These are phyloP conservation scores for Puccinia triticina DNA, from an alignment of 1,284 basidiomycete genomes.

Conservation along the genomic window DNA sequence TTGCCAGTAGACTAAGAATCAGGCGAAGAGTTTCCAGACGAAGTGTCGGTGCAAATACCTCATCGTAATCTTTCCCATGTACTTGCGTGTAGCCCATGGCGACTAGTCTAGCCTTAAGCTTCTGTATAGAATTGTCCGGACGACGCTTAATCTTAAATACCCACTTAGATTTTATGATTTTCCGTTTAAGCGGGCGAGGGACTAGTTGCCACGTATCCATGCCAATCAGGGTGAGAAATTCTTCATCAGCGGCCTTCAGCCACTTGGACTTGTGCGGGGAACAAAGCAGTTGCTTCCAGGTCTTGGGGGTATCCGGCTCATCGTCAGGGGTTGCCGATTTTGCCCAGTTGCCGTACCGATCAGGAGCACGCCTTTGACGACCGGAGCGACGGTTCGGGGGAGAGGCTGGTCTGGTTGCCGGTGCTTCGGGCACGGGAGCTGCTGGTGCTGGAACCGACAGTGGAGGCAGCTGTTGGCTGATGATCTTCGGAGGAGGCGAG, in stretches of 20 bases:
- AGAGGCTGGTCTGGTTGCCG: too few relatives aligned
- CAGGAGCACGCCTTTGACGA: not conserved
- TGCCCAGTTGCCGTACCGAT: not conserved
- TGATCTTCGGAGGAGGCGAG: too few relatives aligned
- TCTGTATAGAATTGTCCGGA: not conserved
- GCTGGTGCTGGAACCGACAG: too few relatives aligned
- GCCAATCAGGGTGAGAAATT: not conserved
- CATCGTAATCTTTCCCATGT: constrained; percentile 14
- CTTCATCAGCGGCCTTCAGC: not conserved
- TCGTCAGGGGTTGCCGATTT: not conserved
- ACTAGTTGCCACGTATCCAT: constrained; percentile 6
- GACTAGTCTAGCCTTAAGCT: constrained; percentile 1
- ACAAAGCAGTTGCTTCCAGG: not conserved
- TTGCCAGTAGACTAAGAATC: too few relatives aligned
- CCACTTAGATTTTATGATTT: constrained; percentile 28
- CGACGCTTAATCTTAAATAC: constrained; percentile 22
- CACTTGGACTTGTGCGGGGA: not conserved
- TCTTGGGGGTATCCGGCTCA: not conserved
- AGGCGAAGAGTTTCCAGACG: constrained; percentile 10
- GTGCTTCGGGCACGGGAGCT: too few relatives aligned
- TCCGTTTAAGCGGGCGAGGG: not conserved
- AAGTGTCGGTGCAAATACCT: constrained; percentile 6
- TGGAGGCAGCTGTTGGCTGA: too few relatives aligned
- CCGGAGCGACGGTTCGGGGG: not conserved
- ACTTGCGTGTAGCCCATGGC: constrained; percentile 21